These are phyloP conservation scores for Pythium oligandrum DNA, from an alignment of 352 stramenopile species.

Conservation along the genomic window DNA sequence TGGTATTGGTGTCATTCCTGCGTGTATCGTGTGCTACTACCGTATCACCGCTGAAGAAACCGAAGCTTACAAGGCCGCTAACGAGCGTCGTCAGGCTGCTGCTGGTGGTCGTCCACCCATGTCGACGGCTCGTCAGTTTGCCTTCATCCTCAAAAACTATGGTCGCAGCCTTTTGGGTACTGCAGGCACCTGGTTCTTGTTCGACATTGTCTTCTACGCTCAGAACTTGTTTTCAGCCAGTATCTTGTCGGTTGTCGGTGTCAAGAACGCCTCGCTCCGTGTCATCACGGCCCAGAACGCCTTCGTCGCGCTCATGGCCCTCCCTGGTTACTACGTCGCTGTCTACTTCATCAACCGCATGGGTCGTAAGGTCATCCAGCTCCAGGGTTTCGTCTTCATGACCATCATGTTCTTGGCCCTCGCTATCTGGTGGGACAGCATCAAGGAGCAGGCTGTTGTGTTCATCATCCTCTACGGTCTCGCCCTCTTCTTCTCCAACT, in stretches of 20 bases:
- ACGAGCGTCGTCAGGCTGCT: constrained; percentile 15
- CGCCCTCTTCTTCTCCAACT: constrained; percentile 82
- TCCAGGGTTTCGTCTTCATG: constrained; percentile 72
- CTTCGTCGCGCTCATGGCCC: constrained; percentile 50
- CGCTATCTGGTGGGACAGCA: constrained; percentile 52
- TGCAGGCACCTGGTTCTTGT: constrained; percentile 78
- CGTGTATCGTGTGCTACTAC: constrained; percentile 56
- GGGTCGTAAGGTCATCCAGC: constrained; percentile 66
- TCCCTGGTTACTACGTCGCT: constrained; percentile 79
- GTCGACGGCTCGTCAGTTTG: constrained; percentile 11
- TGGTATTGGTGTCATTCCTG: constrained; percentile 54
- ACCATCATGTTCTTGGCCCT: constrained; percentile 58
- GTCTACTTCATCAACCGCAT: constrained; percentile 69
- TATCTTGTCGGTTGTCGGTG: constrained; percentile 51
- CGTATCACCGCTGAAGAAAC: constrained; percentile 57
- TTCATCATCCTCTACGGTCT: constrained; percentile 78
- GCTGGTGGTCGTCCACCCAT: not conserved
- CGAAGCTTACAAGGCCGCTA: constrained; percentile 27
- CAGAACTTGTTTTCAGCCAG: constrained; percentile 73
- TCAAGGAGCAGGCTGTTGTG: constrained; percentile 39
- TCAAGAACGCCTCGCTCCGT: constrained; percentile 37
- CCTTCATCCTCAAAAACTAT: constrained; percentile 53
- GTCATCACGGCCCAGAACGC: constrained; percentile 50
- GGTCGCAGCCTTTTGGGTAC: constrained; percentile 48
- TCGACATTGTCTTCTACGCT: constrained; percentile 79